These are phyloP conservation scores for Solanum medicagineum DNA, from an alignment of 257 asterid genomes.

Conservation along the genomic window DNA sequence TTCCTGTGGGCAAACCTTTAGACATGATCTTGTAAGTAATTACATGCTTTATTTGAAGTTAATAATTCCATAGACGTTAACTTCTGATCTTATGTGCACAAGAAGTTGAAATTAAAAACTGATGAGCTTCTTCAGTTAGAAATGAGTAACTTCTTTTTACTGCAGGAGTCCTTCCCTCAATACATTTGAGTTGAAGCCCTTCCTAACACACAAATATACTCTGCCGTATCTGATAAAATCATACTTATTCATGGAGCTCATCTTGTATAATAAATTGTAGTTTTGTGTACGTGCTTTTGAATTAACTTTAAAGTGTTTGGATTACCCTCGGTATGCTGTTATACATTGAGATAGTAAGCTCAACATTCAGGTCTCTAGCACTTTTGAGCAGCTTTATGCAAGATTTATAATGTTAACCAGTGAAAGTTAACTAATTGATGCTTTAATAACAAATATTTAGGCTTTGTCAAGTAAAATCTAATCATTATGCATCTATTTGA, in stretches of 20 bases:
- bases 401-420: background rate
- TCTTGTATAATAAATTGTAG: background rate
- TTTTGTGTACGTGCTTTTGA: background rate
- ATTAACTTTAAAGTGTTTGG: background rate
- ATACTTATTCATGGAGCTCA: background rate
- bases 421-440: background rate
- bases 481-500: background rate
- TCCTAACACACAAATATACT: background rate
- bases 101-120: background rate
- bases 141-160: background rate
- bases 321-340: background rate
- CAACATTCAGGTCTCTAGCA: background rate
- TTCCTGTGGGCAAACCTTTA: conserved; percentile 85
- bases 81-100: background rate
- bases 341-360: background rate
- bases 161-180: background rate
- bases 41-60: background rate
- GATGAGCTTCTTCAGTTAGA: background rate
- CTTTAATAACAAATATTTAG: background rate
- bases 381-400: background rate
- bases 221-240: background rate
- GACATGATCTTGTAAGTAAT: conserved; percentile 73
- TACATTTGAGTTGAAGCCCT: background rate
- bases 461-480: background rate
- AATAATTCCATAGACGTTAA: background rate